Conservation (phyloP, 768 basidiomycete species). For the Pulveroboletus sp. region DNA sequence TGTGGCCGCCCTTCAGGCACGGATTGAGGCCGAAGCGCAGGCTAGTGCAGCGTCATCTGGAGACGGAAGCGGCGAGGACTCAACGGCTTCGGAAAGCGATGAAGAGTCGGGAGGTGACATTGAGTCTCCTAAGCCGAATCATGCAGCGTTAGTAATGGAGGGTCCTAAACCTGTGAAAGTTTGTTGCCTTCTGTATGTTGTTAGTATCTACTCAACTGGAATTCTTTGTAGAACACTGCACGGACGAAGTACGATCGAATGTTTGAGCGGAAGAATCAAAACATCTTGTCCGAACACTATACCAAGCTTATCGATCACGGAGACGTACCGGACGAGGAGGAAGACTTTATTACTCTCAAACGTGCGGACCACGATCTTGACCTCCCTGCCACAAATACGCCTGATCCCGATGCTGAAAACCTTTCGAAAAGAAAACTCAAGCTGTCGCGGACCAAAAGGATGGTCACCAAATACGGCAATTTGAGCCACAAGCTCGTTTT, state of each 20-base stretch:
- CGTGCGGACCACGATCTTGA: slow-evolving; percentile 86
- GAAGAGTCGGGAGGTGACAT: slow-evolving; percentile 28
- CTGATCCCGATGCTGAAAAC: slow-evolving; percentile 40
- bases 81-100: slow-evolving; percentile 16
- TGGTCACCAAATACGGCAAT: slow-evolving; percentile 56
- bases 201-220: background rate
- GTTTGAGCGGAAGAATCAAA: slow-evolving; percentile 96
- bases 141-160: background rate
- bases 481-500: slow-evolving; percentile 76
- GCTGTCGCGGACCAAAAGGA: slow-evolving; percentile 68
- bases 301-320: slow-evolving; percentile 77
- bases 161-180: slow-evolving; percentile 41
- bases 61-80: slow-evolving; percentile 17
- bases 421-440: slow-evolving; percentile 88
- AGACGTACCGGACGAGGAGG: slow-evolving; percentile 53
- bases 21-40: slow-evolving; percentile 21
- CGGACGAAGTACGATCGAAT: slow-evolving; percentile 97
- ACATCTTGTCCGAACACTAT: slow-evolving; percentile 87
- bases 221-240: slow-evolving; percentile 38
- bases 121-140: background rate
- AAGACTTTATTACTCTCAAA: slow-evolving; percentile 86
- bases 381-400: slow-evolving; percentile 38
- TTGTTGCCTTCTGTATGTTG: slow-evolving; percentile 7
- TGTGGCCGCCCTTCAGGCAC: slow-evolving; percentile 35
- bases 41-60: slow-evolving; percentile 11